These are phyloP conservation scores for Suillus subaureus DNA, from an alignment of 768 basidiomycete genomes.

Conservation along the genomic window DNA sequence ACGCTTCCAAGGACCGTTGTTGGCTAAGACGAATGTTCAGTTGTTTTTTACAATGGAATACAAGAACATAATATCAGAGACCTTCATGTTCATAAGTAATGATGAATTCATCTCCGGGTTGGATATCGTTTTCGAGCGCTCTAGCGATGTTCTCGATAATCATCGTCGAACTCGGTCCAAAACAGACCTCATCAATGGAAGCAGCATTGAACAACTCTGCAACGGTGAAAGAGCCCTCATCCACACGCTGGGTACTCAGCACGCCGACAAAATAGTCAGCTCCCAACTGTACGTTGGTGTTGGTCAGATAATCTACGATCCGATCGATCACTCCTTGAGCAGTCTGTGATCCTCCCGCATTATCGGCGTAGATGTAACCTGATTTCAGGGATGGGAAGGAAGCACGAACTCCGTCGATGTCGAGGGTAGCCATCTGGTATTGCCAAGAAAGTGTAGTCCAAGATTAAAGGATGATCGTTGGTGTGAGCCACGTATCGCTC, in stretches of 20 bases:
- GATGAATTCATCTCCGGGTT: conserved; percentile 71
- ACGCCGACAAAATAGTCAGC: conserved; percentile 67
- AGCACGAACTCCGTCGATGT: conserved; percentile 53
- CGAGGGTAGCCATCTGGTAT: conserved; percentile 33
- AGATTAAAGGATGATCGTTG: neutral
- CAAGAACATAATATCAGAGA: conserved; percentile 26
- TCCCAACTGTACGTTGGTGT: conserved; percentile 75
- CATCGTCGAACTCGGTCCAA: conserved; percentile 68
- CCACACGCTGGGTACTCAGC: conserved; percentile 52
- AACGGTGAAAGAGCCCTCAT: conserved; percentile 51
- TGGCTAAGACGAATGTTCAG: conserved; percentile 46
- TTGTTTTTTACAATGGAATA: neutral
- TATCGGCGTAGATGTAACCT: conserved; percentile 72
- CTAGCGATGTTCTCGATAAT: conserved; percentile 71
- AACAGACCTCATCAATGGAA: conserved; percentile 64
- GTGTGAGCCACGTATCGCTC: neutral
- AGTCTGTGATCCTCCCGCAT: conserved; percentile 75
- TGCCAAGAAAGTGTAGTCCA: neutral
- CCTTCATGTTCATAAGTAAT: conserved; percentile 83
- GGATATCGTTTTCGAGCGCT: conserved; percentile 56
- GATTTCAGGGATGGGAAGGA: conserved; percentile 63
- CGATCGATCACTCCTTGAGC: conserved; percentile 55
- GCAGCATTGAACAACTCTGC: conserved; percentile 65
- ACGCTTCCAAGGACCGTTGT: conserved; percentile 76
- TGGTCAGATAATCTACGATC: conserved; percentile 66